A percentile compares a stretch with the other conserved stretches of the same genome.
phyloP scores from a whole-genome alignment of 1,139 yeast genomes.

The Kurtzmaniella natalensis region DNA sequence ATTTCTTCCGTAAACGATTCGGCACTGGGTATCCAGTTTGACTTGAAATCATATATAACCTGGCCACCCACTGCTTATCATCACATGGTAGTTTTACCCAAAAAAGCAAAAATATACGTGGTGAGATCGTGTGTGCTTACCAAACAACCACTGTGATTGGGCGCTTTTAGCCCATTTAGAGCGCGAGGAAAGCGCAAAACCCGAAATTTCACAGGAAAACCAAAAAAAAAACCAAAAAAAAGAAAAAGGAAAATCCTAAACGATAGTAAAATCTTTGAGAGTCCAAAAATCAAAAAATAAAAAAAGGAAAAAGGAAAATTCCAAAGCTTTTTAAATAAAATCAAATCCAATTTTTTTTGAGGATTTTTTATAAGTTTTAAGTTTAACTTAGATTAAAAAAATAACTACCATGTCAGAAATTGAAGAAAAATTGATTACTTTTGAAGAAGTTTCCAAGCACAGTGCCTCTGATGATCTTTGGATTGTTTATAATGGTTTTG shows the following conservation, averaged over 20 bases:
- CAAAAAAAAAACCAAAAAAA: neutral
- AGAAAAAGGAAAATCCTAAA: no score
- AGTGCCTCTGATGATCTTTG: slow-evolving; percentile 76
- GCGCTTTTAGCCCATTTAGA: neutral
- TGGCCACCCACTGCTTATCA: neutral
- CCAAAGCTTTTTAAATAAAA: no score
- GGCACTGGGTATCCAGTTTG: no score
- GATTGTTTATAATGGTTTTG: slow-evolving; percentile 88
- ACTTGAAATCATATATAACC: no score
- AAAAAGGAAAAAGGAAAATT: no score
- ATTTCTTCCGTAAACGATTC: no score
- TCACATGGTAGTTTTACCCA: slow-evolving; percentile 1
- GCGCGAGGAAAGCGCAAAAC: neutral
- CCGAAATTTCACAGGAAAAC: no score
- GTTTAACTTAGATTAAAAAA: no score
- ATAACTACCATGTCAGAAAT: slow-evolving; percentile 11
- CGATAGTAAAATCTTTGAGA: no score
- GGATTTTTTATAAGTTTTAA: no score
- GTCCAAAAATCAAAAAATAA: no score
- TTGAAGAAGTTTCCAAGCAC: slow-evolving; percentile 76
- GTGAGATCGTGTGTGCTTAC: slow-evolving; percentile 6
- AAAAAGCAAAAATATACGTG: neutral
- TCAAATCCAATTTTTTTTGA: no score
- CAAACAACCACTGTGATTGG: slow-evolving; percentile 7
- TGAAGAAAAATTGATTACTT: slow-evolving; percentile 24